Base-by-base conservation (phyloP, 768 basidiomycete species). In the Solioccasus polychromus region DNA sequence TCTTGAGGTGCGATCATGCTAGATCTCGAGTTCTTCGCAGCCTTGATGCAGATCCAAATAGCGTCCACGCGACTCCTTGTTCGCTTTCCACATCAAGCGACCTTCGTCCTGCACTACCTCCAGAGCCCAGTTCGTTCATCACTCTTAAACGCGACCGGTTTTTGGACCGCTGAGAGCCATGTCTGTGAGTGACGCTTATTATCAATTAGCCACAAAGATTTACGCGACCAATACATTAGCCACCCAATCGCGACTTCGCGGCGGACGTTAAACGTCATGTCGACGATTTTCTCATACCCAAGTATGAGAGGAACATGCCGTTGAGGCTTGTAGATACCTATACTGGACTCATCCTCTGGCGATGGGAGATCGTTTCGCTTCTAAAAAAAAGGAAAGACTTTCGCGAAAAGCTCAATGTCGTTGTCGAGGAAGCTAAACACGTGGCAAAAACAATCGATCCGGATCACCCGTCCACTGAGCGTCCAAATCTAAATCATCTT, bases 251-350 rank as follows among this genome's bases (percentile, higher is more conserved):
- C 0, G 46, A 50, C 15, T 54, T 61, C 41, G 30, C 19, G 6
- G 47, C 45, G 0, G 55, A 60, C 14, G 19, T 58, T 17, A 28
- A n/a, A 28, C 18, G 41, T n/a, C 44, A 58, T 17, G 25, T 60
- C 37, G 35, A 55, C 4, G 50, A 47, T 5, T 42, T 35, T 18
- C 29, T 61, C 23, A 50, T 60, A 31, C 39, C 47, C 17, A 47
- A 54, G 12, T 50, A 50, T 6, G 39, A 42, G 14, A 50, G 32
- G 3, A 47, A 42, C 8, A 57, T 62, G 57, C 60, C 61, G 2
- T 38, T 63, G 42, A 57, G 54, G 42, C 52, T 61, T 35, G 42
- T 39, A 11, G 60, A 61, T 46, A 61, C 61, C 0, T 61, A 62
- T 12, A 60, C 61, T 2, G 61, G 60, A 8, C 47, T 45, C 48